Percentiles rank a stretch among this genome's conserved stretches.
Evolutionary conservation across 352 stramenopile genomes (phyloP).

Genomic region (Globisporangium orthogonon): DNA sequence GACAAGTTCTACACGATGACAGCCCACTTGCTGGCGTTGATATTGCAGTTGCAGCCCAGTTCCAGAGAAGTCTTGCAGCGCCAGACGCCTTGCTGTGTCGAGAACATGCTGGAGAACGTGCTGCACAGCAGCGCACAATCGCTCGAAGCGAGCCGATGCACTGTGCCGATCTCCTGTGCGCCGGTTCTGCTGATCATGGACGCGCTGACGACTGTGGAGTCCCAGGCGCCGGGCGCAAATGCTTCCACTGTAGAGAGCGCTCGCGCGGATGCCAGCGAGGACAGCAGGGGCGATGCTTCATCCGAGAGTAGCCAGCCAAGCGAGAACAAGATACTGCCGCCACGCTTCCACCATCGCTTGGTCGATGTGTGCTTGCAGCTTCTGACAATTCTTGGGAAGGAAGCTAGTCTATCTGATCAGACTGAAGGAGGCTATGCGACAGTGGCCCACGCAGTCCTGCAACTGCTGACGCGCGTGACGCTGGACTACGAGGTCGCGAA

Average conservation of each 20-base stretch:
- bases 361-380: conserved; percentile 30
- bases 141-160: background rate
- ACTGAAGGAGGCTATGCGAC: conserved; percentile 9
- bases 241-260: background rate
- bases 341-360: conserved; percentile 29
- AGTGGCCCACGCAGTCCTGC: conserved; percentile 62
- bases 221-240: background rate
- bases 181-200: conserved; percentile 65
- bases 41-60: conserved; percentile 52
- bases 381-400: conserved; percentile 7
- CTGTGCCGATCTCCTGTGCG: conserved; percentile 32
- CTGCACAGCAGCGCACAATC: conserved; percentile 5
- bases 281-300: conserved; percentile 4
- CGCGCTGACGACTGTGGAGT: conserved; percentile 22
- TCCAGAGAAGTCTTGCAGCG: conserved; percentile 30
- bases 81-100: conserved; percentile 40
- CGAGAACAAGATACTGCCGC: conserved; percentile 11
- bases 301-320: conserved; percentile 10
- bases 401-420: background rate
- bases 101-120: conserved; percentile 40
- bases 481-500: conserved; percentile 68
- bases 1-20: conserved; percentile 38
- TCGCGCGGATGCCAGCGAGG: conserved; percentile 10
- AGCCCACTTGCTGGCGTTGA: conserved; percentile 60
- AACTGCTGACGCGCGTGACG: conserved; percentile 61